A percentile compares a stretch with the other conserved stretches of the same genome.
Conservation (phyloP, 202 grass and related monocot genomes). For the Panicum virgatum region DNA sequence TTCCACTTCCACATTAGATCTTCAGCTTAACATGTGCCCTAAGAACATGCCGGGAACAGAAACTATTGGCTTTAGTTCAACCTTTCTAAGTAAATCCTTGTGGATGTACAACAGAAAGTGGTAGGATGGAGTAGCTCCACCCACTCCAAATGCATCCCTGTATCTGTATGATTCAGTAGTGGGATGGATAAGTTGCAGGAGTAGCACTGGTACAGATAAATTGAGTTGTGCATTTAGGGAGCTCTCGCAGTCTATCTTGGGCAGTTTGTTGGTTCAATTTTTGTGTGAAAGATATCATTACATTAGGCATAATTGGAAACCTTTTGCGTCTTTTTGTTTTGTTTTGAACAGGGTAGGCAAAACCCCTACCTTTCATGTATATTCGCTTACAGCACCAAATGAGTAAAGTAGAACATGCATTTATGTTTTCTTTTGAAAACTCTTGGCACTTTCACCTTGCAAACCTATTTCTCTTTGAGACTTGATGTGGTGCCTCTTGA, state of each 20-base stretch:
- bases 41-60: slow-evolving; percentile 3
- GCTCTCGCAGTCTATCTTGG: background rate
- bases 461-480: background rate
- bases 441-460: background rate
- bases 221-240: background rate
- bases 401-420: background rate
- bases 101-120: slow-evolving; percentile 2
- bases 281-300: background rate
- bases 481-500: background rate
- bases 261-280: background rate
- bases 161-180: slow-evolving; percentile 5
- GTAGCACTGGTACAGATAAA: background rate
- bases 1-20: slow-evolving; percentile 10
- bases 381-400: background rate
- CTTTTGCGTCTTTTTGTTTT: background rate
- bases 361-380: background rate
- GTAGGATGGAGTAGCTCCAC: slow-evolving; percentile 18
- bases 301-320: background rate
- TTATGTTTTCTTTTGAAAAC: background rate
- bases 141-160: slow-evolving; percentile 35
- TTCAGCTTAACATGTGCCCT: slow-evolving; percentile 4
- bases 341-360: background rate
- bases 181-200: background rate
- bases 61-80: slow-evolving; percentile 31
- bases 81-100: background rate